Conservation (phyloP, 257 asterid species). For the Penstemon barbatus region DNA sequence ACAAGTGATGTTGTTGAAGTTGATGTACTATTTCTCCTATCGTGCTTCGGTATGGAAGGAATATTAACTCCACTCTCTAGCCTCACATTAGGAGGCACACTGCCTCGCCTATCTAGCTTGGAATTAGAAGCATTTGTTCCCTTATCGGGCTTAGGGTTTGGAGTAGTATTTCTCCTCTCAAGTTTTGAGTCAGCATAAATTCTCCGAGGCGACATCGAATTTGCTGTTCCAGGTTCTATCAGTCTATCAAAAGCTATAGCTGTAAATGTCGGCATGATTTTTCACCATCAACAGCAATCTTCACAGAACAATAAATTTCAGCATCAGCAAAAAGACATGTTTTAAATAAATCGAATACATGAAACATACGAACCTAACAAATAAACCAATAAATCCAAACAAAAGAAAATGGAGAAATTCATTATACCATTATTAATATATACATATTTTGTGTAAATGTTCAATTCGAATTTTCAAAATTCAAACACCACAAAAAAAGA, state of each 20-base stretch:
- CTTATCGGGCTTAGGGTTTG: slow-evolving; percentile 37
- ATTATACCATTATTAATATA: no score
- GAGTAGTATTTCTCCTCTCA: slow-evolving; percentile 47
- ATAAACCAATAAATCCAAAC: not conserved
- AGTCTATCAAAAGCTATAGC: slow-evolving; percentile 82
- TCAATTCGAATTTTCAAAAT: no score
- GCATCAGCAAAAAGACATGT: not conserved
- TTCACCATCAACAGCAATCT: slow-evolving; percentile 52
- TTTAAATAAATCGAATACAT: not conserved
- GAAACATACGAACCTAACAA: not conserved
- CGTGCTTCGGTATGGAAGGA: slow-evolving; percentile 18
- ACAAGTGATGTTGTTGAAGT: slow-evolving; percentile 26
- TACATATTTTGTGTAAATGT: no score
- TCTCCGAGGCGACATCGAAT: slow-evolving; percentile 43
- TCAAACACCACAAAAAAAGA: no score
- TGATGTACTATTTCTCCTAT: slow-evolving; percentile 37
- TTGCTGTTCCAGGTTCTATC: slow-evolving; percentile 62
- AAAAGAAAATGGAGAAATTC: not conserved
- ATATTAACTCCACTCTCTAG: slow-evolving; percentile 42
- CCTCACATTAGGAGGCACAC: slow-evolving; percentile 45
- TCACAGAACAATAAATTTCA: slow-evolving; percentile 26
- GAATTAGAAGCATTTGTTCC: slow-evolving; percentile 4
- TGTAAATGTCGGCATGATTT: slow-evolving; percentile 79
- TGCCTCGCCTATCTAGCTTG: slow-evolving; percentile 41
- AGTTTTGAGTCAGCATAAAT: slow-evolving; percentile 39